phyloP scores from a whole-genome alignment of 108 stramenopile species.

The Conticribra weissflogii region DNA sequence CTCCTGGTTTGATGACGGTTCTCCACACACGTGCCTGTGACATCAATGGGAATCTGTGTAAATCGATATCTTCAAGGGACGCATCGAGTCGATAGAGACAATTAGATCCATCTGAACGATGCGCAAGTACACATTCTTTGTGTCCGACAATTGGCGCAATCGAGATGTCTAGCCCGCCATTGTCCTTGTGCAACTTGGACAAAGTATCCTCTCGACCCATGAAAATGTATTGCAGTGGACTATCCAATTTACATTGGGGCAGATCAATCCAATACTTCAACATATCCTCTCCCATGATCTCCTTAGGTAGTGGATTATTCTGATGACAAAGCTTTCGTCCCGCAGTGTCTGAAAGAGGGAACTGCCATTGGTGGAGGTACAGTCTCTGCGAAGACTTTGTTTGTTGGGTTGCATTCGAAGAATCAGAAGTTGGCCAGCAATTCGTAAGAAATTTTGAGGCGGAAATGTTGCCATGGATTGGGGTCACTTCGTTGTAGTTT shows the following conservation, averaged over 20 bases:
- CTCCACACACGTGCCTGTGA: conserved; percentile 66
- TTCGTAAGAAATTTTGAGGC: conserved; percentile 67
- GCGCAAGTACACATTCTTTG: conserved; percentile 83
- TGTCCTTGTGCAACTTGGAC: conserved; percentile 73
- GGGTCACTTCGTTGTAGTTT: conserved; percentile 72
- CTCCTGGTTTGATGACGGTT: conserved; percentile 73
- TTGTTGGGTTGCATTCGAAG: neutral
- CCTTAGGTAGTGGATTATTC: conserved; percentile 60
- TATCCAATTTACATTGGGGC: conserved; percentile 55
- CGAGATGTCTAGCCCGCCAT: conserved; percentile 75
- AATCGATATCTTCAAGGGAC: conserved; percentile 60
- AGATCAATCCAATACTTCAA: conserved; percentile 74
- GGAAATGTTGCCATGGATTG: conserved; percentile 56
- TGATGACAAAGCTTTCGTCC: conserved; percentile 65
- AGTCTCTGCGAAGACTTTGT: conserved; percentile 32
- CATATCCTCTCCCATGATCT: conserved; percentile 74
- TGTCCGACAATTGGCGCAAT: conserved; percentile 84
- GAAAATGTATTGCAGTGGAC: conserved; percentile 85
- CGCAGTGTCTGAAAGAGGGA: conserved; percentile 74
- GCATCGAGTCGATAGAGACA: conserved; percentile 69
- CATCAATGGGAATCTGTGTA: conserved; percentile 64
- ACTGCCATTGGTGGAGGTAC: conserved; percentile 91
- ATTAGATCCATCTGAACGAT: conserved; percentile 63
- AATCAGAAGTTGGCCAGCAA: conserved; percentile 57
- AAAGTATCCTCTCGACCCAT: conserved; percentile 76